These are phyloP conservation scores for Pythium chondricola DNA, from an alignment of 352 stramenopile genomes.

Conservation along the genomic window DNA sequence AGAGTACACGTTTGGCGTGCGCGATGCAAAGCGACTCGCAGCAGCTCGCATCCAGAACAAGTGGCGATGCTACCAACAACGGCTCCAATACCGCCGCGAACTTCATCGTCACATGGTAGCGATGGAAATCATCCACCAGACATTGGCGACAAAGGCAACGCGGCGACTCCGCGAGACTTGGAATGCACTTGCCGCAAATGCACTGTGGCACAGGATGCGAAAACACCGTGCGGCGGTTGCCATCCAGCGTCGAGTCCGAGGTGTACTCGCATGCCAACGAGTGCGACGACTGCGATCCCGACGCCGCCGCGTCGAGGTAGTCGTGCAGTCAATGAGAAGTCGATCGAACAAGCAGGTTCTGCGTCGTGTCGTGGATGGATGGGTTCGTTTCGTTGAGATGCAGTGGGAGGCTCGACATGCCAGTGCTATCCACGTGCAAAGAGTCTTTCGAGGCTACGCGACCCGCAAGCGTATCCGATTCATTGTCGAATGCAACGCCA, in stretches of 20 bases:
- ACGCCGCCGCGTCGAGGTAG: constrained; percentile 26
- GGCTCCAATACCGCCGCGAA: constrained; percentile 20
- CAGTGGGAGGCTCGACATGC: constrained; percentile 17
- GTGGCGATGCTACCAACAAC: constrained; percentile 25
- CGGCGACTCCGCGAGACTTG: constrained; percentile 26
- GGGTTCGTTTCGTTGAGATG: constrained; percentile 30
- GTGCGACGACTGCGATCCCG: constrained; percentile 31
- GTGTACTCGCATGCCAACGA: constrained; percentile 29
- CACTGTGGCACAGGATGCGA: constrained; percentile 36
- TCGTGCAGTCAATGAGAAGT: constrained; percentile 24
- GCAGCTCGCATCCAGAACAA: constrained; percentile 34
- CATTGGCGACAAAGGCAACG: constrained; percentile 31
- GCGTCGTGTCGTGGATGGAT: constrained; percentile 22
- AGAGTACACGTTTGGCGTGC: neutral
- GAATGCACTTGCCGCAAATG: constrained; percentile 36
- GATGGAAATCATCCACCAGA: constrained; percentile 37
- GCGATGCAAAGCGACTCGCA: constrained; percentile 8
- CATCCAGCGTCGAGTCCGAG: constrained; percentile 45
- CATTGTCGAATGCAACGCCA: constrained; percentile 28
- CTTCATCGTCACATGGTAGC: constrained; percentile 38
- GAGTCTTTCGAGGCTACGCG: constrained; percentile 36
- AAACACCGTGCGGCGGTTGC: constrained; percentile 37
- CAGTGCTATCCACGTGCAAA: constrained; percentile 31
- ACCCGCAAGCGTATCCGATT: constrained; percentile 30
- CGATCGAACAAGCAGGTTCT: constrained; percentile 25